These are phyloP conservation scores for Diphasiastrum complanatum DNA, from an alignment of 83 land plant species.

Conservation along the genomic window DNA sequence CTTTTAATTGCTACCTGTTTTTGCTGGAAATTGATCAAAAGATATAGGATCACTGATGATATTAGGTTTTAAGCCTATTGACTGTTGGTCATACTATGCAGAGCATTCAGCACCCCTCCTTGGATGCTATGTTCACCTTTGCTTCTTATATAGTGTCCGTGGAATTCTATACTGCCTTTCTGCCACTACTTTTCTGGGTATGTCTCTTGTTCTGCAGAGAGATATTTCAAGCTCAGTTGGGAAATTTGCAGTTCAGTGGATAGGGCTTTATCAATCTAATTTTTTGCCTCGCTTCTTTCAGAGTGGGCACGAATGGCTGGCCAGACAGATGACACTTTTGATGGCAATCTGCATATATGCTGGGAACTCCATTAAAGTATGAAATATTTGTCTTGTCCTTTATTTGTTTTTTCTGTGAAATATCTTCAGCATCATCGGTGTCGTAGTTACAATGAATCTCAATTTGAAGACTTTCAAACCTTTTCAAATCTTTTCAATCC, in stretches of 20 bases:
- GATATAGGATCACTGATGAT: too few species aligned
- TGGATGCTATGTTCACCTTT: slow-evolving; percentile 60
- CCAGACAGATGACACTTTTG: slow-evolving; percentile 84
- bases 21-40: too few species aligned
- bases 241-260: too few species aligned
- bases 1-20: too few species aligned
- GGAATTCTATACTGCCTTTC: slow-evolving; percentile 87
- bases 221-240: background rate
- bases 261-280: too few species aligned
- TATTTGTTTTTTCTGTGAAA: too few species aligned
- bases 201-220: background rate
- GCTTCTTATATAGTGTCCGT: slow-evolving; percentile 74
- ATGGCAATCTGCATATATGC: slow-evolving; percentile 87
- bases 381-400: too few species aligned
- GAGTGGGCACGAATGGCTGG: slow-evolving; percentile 86
- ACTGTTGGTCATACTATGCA: slow-evolving; percentile 40
- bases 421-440: too few species aligned
- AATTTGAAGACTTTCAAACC: too few species aligned
- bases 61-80: too few species aligned
- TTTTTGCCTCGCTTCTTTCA: slow-evolving; percentile 18
- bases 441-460: too few species aligned
- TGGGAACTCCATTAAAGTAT: slow-evolving; percentile 86
- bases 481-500: too few species aligned
- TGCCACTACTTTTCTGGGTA: slow-evolving; percentile 95
- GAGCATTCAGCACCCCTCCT: slow-evolving; percentile 45